phyloP scores from a whole-genome alignment of 108 stramenopile genomes.

The Cyclotella choctawhatcheeana region DNA sequence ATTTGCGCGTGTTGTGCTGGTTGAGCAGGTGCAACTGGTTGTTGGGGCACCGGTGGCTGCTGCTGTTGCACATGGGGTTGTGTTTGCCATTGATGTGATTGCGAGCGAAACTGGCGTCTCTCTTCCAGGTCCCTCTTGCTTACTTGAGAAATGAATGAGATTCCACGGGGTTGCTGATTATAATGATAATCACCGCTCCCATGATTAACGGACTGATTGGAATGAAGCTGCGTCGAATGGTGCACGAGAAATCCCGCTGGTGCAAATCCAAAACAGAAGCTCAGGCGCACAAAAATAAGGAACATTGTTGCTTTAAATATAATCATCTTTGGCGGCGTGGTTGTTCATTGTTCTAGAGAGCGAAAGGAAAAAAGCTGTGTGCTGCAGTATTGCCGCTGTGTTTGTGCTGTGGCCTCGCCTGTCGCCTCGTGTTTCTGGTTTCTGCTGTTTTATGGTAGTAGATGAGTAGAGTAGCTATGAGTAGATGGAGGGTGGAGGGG shows the following conservation, averaged over 20 bases:
- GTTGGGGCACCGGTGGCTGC: background rate
- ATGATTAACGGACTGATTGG: conserved; percentile 13
- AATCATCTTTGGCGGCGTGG: too few species aligned
- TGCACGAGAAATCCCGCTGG: background rate
- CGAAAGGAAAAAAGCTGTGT: too few species aligned
- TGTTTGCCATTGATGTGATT: background rate
- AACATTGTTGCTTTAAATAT: too few species aligned
- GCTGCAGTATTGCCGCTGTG: too few species aligned
- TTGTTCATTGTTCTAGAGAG: too few species aligned
- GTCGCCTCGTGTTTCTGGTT: too few species aligned
- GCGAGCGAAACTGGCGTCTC: background rate
- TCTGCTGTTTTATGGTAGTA: too few species aligned
- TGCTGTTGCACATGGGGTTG: background rate
- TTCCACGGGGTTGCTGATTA: conserved; percentile 14
- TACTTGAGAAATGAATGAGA: conserved; percentile 18
- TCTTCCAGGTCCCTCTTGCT: conserved; percentile 28
- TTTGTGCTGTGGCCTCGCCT: too few species aligned
- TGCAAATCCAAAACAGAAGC: background rate
- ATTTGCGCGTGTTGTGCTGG: background rate
- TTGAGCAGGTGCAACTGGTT: background rate
- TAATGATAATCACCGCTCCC: conserved; percentile 14
- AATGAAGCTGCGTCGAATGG: background rate
- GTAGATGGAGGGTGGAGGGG: too few species aligned
- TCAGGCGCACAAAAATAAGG: background rate
- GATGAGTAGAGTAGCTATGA: too few species aligned